These are phyloP conservation scores for Yamadazyma kanchanaburiensis DNA, from an alignment of 1,139 yeast genomes.

Conservation along the genomic window DNA sequence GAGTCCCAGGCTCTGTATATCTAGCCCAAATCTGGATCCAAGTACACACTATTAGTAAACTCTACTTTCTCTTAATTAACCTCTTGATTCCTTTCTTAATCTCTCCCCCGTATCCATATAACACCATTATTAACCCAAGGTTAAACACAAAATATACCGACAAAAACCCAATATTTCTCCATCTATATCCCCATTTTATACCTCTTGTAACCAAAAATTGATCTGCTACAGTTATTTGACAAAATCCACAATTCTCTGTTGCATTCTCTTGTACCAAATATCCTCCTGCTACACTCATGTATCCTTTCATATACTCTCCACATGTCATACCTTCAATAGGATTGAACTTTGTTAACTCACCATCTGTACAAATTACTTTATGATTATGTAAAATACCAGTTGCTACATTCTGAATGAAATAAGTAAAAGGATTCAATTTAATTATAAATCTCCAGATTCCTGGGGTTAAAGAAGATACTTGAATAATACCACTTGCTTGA, in stretches of 20 bases:
- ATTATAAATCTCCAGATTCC: slow-evolving; percentile 53
- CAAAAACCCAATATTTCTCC: slow-evolving; percentile 67
- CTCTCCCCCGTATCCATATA: slow-evolving; percentile 2
- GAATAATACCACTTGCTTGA: slow-evolving; percentile 81
- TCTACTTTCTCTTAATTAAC: no score
- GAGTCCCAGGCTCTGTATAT: no score
- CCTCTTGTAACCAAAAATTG: slow-evolving; percentile 44
- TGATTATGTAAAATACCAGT: slow-evolving; percentile 34
- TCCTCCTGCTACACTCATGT: slow-evolving; percentile 50
- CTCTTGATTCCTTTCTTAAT: no score
- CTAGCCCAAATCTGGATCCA: no score
- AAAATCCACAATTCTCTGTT: slow-evolving; percentile 50
- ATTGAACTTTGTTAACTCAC: slow-evolving; percentile 21
- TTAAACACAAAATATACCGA: slow-evolving; percentile 58
- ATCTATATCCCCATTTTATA: slow-evolving; percentile 42
- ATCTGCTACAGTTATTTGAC: slow-evolving; percentile 48
- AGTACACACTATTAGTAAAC: no score
- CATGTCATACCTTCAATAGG: slow-evolving; percentile 58
- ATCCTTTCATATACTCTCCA: slow-evolving; percentile 45
- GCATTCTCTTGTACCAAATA: slow-evolving; percentile 42
- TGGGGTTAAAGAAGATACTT: slow-evolving; percentile 48
- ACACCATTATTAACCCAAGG: slow-evolving; percentile 14
- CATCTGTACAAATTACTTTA: slow-evolving; percentile 21
- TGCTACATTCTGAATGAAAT: slow-evolving; percentile 36
- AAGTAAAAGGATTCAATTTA: slow-evolving; percentile 67